Percentiles rank a stretch among this genome's conserved stretches.
Conservation (phyloP, 169 alveolate species). For the Eimeria tenella region DNA sequence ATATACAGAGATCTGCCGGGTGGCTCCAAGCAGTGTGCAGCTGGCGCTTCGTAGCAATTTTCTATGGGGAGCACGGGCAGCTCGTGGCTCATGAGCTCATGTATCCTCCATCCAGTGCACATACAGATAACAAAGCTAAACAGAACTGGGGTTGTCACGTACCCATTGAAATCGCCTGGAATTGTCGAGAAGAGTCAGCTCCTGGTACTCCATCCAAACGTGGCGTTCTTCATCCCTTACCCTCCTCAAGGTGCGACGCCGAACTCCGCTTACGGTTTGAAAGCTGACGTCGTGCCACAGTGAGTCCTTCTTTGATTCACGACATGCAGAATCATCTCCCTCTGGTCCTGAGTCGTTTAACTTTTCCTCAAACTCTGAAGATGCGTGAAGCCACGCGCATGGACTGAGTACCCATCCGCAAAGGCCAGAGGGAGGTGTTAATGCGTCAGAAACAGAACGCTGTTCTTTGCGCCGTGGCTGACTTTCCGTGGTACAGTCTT, state of each 20-base stretch:
- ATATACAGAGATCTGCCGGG: too few species aligned
- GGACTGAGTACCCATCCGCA: not conserved
- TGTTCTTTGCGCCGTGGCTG: not conserved
- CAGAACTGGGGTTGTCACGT: not conserved
- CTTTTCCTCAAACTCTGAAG: not conserved
- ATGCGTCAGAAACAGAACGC: not conserved
- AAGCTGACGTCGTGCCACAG: conserved; percentile 19
- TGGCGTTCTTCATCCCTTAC: conserved; percentile 42
- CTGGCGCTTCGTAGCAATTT: too few species aligned
- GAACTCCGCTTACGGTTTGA: conserved; percentile 17
- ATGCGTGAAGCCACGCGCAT: not conserved
- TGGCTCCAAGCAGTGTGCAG: too few species aligned
- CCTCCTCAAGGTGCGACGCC: conserved; percentile 40
- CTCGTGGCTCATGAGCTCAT: not conserved
- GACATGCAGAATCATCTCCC: not conserved
- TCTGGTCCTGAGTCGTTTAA: not conserved
- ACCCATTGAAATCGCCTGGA: conserved; percentile 56
- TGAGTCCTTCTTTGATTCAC: not conserved
- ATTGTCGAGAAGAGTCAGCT: conserved; percentile 17
- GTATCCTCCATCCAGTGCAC: not conserved
- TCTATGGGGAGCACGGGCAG: not conserved
- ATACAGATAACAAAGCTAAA: not conserved
- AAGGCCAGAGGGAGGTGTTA: not conserved
- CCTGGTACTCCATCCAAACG: conserved; percentile 55
- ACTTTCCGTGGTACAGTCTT: not conserved